Conservation (phyloP, 371 early-diverging fungal genomes). For the Chytridium lagenaria region DNA sequence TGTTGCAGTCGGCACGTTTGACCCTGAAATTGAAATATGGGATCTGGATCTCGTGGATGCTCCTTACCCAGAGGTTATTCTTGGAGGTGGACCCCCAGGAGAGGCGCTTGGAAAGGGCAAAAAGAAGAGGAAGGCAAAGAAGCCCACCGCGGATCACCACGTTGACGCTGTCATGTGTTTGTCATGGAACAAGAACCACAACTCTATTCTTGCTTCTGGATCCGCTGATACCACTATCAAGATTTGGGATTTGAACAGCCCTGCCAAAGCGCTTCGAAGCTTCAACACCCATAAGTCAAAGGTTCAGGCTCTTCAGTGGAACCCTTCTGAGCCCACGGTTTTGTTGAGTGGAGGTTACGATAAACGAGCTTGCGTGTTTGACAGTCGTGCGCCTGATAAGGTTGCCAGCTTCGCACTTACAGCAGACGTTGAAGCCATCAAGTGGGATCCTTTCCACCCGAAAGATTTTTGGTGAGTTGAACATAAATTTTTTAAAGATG, state of each 20-base stretch:
- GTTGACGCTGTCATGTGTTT: conserved; percentile 92
- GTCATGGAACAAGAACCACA: conserved; percentile 88
- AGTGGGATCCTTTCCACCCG: conserved; percentile 87
- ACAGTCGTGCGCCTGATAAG: conserved; percentile 79
- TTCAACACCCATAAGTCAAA: conserved; percentile 88
- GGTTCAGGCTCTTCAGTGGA: conserved; percentile 86
- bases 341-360: conserved; percentile 91
- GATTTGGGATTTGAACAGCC: conserved; percentile 86
- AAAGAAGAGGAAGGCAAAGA: conserved; percentile 56
- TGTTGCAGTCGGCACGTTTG: conserved; percentile 94
- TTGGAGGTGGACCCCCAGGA: conserved; percentile 65
- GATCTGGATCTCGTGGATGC: conserved; percentile 89
- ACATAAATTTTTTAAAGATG: neutral
- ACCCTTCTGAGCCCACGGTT: conserved; percentile 84
- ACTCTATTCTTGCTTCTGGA: conserved; percentile 87
- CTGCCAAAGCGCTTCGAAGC: conserved; percentile 46
- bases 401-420: conserved; percentile 68
- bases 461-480: conserved; percentile 60
- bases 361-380: conserved; percentile 80
- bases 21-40: conserved; percentile 98
- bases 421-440: conserved; percentile 88
- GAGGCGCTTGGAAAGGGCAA: conserved; percentile 43
- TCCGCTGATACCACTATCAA: conserved; percentile 97
- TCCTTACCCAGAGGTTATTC: conserved; percentile 87
- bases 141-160: conserved; percentile 78